Conservation (phyloP, 2,329 filamentous ascomycete species). For the Lachnellula suecica region DNA sequence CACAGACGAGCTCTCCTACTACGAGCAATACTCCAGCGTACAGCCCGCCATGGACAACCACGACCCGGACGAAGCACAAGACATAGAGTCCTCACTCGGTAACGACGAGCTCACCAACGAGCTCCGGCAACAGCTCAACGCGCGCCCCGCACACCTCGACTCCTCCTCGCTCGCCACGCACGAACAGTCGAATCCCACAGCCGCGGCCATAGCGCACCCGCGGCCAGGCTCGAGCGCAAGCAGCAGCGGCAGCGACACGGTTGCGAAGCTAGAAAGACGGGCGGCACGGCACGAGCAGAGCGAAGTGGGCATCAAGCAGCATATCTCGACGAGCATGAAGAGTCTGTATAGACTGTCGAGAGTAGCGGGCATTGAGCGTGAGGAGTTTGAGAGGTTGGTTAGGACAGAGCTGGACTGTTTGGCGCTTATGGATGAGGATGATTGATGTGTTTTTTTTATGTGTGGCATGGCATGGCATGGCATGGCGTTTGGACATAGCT, state of each 20-base stretch:
- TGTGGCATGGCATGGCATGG: neutral
- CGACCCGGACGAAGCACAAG: constrained; percentile 69
- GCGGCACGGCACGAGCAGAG: constrained; percentile 55
- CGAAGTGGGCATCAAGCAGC: constrained; percentile 75
- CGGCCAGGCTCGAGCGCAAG: constrained; percentile 58
- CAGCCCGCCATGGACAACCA: constrained; percentile 80
- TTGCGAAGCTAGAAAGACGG: constrained; percentile 53
- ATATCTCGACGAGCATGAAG: constrained; percentile 75
- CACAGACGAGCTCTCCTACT: constrained; percentile 69
- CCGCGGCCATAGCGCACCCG: constrained; percentile 57
- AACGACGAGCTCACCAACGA: constrained; percentile 38
- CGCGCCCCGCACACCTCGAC: constrained; percentile 12
- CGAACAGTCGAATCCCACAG: constrained; percentile 31
- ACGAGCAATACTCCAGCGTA: constrained; percentile 72
- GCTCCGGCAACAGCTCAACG: constrained; percentile 24
- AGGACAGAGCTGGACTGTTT: constrained; percentile 70
- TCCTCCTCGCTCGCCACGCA: constrained; percentile 7
- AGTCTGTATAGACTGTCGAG: constrained; percentile 72
- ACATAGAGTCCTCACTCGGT: constrained; percentile 45
- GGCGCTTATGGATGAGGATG: constrained; percentile 61
- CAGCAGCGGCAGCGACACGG: constrained; percentile 53
- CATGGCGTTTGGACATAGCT: neutral
- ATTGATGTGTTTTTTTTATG: constrained; percentile 1
- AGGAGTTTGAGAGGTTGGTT: constrained; percentile 73
- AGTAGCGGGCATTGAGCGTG: constrained; percentile 69